A percentile compares a stretch with the other conserved stretches of the same genome.
phyloP scores from a whole-genome alignment of 176 grass and related monocot species.

The Thalia dealbata region DNA sequence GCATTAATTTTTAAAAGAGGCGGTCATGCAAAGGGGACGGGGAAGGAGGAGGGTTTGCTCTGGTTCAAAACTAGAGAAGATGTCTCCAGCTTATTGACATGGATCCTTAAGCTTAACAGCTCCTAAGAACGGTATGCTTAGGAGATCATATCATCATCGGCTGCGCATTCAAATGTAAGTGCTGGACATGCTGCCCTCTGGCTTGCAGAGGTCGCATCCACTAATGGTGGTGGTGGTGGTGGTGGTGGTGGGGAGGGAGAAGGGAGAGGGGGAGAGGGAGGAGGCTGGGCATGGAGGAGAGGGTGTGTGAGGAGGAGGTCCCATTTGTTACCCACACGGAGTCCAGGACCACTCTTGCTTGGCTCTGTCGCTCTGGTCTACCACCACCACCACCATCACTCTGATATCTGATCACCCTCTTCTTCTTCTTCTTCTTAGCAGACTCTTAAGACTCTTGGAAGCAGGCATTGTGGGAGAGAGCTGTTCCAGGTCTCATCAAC shows the following conservation, averaged over 20 bases:
- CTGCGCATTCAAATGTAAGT: background rate
- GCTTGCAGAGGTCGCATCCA: conserved; percentile 49
- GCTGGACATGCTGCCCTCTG: conserved; percentile 52
- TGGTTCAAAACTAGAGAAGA: conserved; percentile 17
- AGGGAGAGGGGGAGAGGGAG: conserved; percentile 25
- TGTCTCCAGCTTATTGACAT: conserved; percentile 24
- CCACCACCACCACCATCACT: too few species aligned
- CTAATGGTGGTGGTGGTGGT: conserved; percentile 6
- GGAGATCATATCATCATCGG: too few species aligned
- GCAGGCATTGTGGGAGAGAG: background rate
- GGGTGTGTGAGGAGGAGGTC: conserved; percentile 90
- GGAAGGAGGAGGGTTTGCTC: conserved; percentile 14
- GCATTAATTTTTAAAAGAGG: too few species aligned
- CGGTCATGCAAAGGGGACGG: background rate
- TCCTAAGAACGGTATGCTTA: background rate
- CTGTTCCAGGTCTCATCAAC: conserved; percentile 19
- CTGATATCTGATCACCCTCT: too few species aligned
- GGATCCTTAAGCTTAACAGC: conserved; percentile 7
- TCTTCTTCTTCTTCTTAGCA: conserved; percentile 55
- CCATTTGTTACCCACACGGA: conserved; percentile 76
- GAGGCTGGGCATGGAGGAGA: conserved; percentile 64
- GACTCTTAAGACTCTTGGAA: too few species aligned
- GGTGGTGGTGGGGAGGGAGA: conserved; percentile 3
- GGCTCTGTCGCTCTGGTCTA: conserved; percentile 56
- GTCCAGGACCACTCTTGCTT: conserved; percentile 98